These are phyloP conservation scores for Phaffomyces opuntiae DNA, from an alignment of 805 yeast genomes.

Conservation along the genomic window DNA sequence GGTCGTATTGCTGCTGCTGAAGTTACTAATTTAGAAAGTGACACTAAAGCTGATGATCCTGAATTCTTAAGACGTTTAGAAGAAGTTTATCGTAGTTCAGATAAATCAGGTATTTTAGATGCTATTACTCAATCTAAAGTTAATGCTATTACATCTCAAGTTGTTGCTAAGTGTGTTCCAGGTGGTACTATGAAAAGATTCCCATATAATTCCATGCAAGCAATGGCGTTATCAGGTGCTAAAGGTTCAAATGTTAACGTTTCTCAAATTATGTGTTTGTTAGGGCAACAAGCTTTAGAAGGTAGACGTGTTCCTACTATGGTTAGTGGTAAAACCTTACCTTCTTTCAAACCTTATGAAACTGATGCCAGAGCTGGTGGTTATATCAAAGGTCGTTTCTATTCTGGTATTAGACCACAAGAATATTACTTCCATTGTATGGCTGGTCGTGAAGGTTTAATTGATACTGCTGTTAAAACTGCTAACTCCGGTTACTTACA, in stretches of 20 bases:
- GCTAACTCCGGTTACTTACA: constrained; percentile 97
- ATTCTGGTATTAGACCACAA: constrained; percentile 95
- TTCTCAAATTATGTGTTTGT: constrained; percentile 97
- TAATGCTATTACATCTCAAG: constrained; percentile 86
- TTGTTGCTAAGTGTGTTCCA: constrained; percentile 91
- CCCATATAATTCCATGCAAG: constrained; percentile 96
- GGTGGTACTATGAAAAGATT: constrained; percentile 92
- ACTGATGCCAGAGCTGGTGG: constrained; percentile 99
- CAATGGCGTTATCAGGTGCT: constrained; percentile 99
- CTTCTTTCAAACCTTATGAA: constrained; percentile 93
- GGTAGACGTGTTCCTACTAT: constrained; percentile 99
- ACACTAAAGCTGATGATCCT: constrained; percentile 45
- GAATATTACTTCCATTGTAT: constrained; percentile 99
- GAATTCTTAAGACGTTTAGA: constrained; percentile 86
- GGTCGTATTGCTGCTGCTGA: constrained; percentile 94
- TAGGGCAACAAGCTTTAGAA: constrained; percentile 98
- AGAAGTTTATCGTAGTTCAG: constrained; percentile 90
- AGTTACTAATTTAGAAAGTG: constrained; percentile 72
- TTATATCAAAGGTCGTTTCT: constrained; percentile 92
- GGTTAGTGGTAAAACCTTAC: constrained; percentile 97
- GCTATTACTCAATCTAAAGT: constrained; percentile 94
- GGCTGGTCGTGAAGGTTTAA: constrained; percentile 99
- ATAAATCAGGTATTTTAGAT: constrained; percentile 87
- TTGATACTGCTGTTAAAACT: constrained; percentile 98
- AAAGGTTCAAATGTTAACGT: constrained; percentile 98